Evolutionary conservation across 805 yeast species (phyloP), one percentile per base, ranked within the genome.

Genomic region (Saccharomycopsis sp.): DNA sequence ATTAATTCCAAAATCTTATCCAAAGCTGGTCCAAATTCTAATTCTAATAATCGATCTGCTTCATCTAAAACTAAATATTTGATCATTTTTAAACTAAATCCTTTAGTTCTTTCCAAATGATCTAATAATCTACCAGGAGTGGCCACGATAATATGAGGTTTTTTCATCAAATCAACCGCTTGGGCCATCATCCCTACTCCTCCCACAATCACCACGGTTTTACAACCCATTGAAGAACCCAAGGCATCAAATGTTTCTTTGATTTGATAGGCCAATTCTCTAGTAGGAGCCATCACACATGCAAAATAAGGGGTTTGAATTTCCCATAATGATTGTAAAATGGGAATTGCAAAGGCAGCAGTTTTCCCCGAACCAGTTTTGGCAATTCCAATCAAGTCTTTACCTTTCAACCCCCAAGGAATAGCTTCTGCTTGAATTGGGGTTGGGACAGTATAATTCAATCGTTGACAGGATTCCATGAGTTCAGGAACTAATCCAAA

Each of bases 101-200:
- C 96, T 58, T 83, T 83, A 15, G 96, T 89, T 51, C 83, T 76
- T 54, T 88, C 95, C 54, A 89, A 64, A 65, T 89, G 98, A 59
- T 89, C 98, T 74, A 89, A 76, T 45, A 88, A 65, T 59, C 95
- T 69, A 38, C 95, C 95, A 0, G 98, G 97, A 0, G 98, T 92
- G 17, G 97, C 97, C 46, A 89, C 94, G 41, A 89, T 72, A 34
- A 89, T 73, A 56, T 89, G 98, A 3, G 98, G 98, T 53, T 85
- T 87, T 51, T 92, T 74, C 81, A 85, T 82, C 52, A 89, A 68
- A 49, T 92, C 96, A 46, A 94, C 72, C 0, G 96, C 92, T 61
- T 89, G 98, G 51, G 87, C 95, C 92, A 92, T 86, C 83, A 84
- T 82, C 57, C 86, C 95, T 89, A 92, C 88, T 47, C 98, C 98